Evolutionary conservation across 1,139 yeast genomes (phyloP).

Genomic region (Candida glucosophila): DNA sequence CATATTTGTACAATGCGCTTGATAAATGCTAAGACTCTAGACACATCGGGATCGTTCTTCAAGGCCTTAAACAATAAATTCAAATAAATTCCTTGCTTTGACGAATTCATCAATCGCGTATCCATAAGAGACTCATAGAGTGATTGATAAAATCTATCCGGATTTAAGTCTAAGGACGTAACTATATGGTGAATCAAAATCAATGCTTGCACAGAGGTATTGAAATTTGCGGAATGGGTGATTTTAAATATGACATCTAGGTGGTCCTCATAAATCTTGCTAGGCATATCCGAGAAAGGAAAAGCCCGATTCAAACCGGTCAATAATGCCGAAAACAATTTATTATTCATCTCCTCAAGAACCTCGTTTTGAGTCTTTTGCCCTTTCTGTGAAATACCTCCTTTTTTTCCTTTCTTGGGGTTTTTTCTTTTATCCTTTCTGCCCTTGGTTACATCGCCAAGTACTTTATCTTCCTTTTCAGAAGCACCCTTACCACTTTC

Average conservation of each 20-base stretch:
- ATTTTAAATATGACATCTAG: slow-evolving; percentile 78
- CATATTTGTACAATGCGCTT: slow-evolving; percentile 85
- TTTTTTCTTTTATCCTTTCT: slow-evolving; percentile 45
- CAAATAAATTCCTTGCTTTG: slow-evolving; percentile 84
- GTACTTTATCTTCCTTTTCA: slow-evolving; percentile 32
- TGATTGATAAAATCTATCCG: slow-evolving; percentile 80
- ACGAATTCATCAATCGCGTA: slow-evolving; percentile 70
- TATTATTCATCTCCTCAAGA: slow-evolving; percentile 76
- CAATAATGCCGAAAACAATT: slow-evolving; percentile 80
- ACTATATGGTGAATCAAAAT: slow-evolving; percentile 75
- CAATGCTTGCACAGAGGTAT: slow-evolving; percentile 89
- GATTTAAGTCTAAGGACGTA: slow-evolving; percentile 43
- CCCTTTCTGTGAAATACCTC: slow-evolving; percentile 66
- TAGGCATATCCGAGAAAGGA: slow-evolving; percentile 79
- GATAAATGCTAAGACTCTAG: slow-evolving; percentile 80
- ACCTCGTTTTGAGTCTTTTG: slow-evolving; percentile 64
- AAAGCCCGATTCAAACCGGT: slow-evolving; percentile 96
- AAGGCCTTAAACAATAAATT: slow-evolving; percentile 79
- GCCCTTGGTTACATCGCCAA: too few relatives aligned
- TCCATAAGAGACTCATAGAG: slow-evolving; percentile 86
- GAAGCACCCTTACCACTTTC: slow-evolving; percentile 48
- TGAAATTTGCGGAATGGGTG: slow-evolving; percentile 90
- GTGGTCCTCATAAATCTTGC: slow-evolving; percentile 66
- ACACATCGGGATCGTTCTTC: slow-evolving; percentile 55
- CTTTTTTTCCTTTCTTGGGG: slow-evolving; percentile 53